Conservation (phyloP, 2,329 filamentous ascomycete species). For the Pleurostoma richardsiae region DNA sequence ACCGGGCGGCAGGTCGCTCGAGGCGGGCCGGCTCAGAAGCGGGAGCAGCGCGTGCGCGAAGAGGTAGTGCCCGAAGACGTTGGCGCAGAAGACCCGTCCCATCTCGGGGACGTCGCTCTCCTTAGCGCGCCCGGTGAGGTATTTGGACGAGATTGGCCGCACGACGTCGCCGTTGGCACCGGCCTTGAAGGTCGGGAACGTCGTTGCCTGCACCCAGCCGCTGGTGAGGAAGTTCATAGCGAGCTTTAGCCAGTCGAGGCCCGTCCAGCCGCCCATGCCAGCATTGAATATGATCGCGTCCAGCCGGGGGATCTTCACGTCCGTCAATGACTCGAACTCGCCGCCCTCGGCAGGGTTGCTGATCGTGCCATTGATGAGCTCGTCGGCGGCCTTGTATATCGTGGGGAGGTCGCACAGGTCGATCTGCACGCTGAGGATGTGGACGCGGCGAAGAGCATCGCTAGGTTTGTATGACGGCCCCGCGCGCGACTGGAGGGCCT, state of each 20-base stretch:
- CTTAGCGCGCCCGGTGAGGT: constrained; percentile 14
- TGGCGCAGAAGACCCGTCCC: constrained; percentile 82
- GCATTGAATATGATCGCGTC: constrained; percentile 83
- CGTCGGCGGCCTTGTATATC: constrained; percentile 42
- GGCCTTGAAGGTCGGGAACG: constrained; percentile 75
- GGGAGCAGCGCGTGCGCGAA: constrained; percentile 76
- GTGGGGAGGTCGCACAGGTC: constrained; percentile 55
- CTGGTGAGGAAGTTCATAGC: constrained; percentile 46
- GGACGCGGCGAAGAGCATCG: constrained; percentile 44
- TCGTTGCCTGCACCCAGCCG: constrained; percentile 62
- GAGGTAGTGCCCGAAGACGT: constrained; percentile 93
- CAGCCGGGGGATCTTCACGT: constrained; percentile 60
- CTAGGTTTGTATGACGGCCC: constrained; percentile 26
- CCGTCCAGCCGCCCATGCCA: constrained; percentile 80
- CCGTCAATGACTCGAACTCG: constrained; percentile 27
- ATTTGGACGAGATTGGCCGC: background rate
- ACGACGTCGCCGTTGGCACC: constrained; percentile 28
- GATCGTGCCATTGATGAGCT: constrained; percentile 37
- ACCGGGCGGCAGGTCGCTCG: constrained; percentile 38
- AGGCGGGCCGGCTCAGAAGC: constrained; percentile 52
- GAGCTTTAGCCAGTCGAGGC: constrained; percentile 64
- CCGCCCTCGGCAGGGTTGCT: constrained; percentile 35
- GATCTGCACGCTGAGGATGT: constrained; percentile 53
- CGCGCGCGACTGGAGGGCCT: constrained; percentile 28
- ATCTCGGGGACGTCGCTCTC: constrained; percentile 40